These are phyloP conservation scores for Hysterium pulicare DNA, from an alignment of 2,329 filamentous ascomycete species.

Conservation along the genomic window DNA sequence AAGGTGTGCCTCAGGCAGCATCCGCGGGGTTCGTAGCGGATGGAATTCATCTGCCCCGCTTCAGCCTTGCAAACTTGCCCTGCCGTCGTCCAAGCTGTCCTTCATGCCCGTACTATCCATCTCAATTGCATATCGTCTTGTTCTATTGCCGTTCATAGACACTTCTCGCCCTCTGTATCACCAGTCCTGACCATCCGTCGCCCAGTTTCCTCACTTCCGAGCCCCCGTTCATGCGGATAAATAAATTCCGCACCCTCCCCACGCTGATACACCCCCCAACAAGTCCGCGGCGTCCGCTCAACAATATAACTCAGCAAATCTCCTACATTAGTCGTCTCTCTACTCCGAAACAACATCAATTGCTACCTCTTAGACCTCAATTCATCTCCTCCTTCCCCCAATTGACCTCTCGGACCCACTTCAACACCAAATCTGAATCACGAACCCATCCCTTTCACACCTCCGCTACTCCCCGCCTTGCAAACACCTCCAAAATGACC, in stretches of 20 bases:
- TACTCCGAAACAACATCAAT: slow-evolving; percentile 9
- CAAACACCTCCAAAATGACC: slow-evolving; percentile 20
- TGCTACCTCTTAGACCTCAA: no score
- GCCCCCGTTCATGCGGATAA: slow-evolving; percentile 16
- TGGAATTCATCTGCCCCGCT: no score
- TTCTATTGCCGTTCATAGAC: no score
- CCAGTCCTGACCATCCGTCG: no score
- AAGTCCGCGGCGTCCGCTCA: slow-evolving; percentile 8
- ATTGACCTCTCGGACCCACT: slow-evolving; percentile 10
- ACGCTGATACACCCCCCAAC: neutral
- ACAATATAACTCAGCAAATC: slow-evolving; percentile 21
- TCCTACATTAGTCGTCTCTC: slow-evolving; percentile 27
- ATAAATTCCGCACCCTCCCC: neutral
- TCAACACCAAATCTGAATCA: slow-evolving; percentile 8
- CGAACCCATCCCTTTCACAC: slow-evolving; percentile 1
- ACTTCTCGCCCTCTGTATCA: no score
- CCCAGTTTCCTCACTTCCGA: no score
- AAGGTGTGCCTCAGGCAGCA: no score
- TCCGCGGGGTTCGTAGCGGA: no score
- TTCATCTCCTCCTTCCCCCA: slow-evolving; percentile 15
- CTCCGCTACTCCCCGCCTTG: neutral
- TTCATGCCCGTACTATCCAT: no score
- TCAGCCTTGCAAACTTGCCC: no score
- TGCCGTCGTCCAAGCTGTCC: no score
- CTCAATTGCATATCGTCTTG: no score